Evolutionary conservation across 306 rosid genomes (phyloP).

Genomic region (Canavalia gladiata): DNA sequence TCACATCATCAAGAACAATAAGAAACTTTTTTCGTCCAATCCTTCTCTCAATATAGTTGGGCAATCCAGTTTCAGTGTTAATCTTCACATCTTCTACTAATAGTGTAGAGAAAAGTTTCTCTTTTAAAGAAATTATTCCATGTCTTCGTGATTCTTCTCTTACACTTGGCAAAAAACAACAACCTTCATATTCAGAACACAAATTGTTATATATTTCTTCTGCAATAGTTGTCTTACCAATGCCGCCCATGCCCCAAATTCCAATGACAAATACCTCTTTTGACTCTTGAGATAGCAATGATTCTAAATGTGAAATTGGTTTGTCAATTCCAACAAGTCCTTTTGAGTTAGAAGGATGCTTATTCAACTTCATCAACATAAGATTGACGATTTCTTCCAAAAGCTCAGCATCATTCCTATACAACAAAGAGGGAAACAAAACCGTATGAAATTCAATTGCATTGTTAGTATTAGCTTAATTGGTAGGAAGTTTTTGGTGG

Average conservation of each 20-base stretch:
- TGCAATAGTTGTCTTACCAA: constrained; percentile 31
- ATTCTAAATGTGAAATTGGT: neutral
- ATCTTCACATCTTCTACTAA: neutral
- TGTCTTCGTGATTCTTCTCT: neutral
- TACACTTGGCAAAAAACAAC: neutral
- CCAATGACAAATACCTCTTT: neutral
- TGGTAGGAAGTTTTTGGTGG: no score
- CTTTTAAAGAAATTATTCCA: constrained; percentile 2
- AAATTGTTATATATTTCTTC: neutral
- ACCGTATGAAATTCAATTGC: neutral
- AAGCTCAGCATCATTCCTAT: neutral
- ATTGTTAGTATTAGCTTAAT: no score
- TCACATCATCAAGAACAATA: constrained; percentile 25
- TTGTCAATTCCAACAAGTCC: constrained; percentile 11
- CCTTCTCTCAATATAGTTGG: neutral
- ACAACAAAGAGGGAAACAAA: neutral
- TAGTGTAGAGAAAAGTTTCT: neutral
- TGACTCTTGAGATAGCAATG: neutral
- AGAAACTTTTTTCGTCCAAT: neutral
- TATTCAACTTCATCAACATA: neutral
- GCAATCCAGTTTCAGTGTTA: neutral
- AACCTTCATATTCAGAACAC: neutral
- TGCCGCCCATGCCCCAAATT: constrained; percentile 37
- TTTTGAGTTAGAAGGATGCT: neutral
- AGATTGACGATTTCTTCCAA: neutral